Evolutionary conservation across 2,329 filamentous ascomycete species (phyloP), one percentile per base, ranked within the genome.

Genomic region (Talaromyces sp.): DNA sequence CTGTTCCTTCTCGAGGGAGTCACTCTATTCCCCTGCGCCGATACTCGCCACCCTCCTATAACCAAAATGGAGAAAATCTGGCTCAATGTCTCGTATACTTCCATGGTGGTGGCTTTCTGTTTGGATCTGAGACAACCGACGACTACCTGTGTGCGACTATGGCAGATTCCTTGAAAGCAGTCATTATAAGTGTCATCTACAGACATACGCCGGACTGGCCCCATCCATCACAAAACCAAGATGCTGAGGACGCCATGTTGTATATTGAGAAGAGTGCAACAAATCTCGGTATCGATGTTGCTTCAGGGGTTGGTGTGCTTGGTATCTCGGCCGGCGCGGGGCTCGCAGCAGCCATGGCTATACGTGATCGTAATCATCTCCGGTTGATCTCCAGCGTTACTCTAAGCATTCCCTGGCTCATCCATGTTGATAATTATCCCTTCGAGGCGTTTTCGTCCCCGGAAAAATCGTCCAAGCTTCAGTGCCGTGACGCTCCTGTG

Each of bases 401-500:
- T 19, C 41, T 43, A 8, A 43, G 41, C 41, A 43, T 43, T 43
- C 41, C 41, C 6, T 43, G 41, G 41, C 41, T 43, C 41, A 43
- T 43, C 41, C 41, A 43, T 19, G 41, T 43, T 8, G 41, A n/a
- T 6, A 43, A 43, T 43, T 43, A 43, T 43, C 41, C 41, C n/a
- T 43, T 43, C 3, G 41, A 43, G 41, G 4, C n/a, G 2, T 43
- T 43, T 19, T n/a, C 3, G 41, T 43, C 41, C n/a, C 41, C 41
- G 19, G 41, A 45, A 6, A 52, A 52, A n/a, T 56, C 61, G 8
- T 35, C 61, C 25, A 37, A 47, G 5, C 22, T 35, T 10, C 47
- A 62, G 22, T 62, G 61, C 17, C 61, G 49, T 37, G 61, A 62
- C 22, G 35, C 49, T 19, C 61, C 61, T 11, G 61, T 62, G 47